These are phyloP conservation scores for Volvariella surrecta DNA, from an alignment of 1,284 basidiomycete genomes.

Conservation along the genomic window DNA sequence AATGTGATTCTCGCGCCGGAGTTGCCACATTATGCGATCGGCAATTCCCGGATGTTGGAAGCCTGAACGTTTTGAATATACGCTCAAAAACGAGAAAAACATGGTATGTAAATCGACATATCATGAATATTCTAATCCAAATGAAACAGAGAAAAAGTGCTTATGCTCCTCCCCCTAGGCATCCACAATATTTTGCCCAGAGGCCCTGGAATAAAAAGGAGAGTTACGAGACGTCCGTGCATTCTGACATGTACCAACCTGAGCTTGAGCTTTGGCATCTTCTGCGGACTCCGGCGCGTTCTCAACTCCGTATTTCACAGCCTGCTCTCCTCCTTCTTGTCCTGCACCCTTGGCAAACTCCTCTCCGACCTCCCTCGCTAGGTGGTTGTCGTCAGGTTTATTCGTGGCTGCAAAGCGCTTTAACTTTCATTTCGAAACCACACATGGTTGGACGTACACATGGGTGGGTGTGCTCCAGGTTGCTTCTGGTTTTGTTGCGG, in stretches of 20 bases:
- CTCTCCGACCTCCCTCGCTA: slow-evolving; percentile 13
- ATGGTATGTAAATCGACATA: no score
- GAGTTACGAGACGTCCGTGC: not conserved
- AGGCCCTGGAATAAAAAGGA: slow-evolving; percentile 13
- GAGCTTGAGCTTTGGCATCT: slow-evolving; percentile 18
- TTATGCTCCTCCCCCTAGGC: slow-evolving; percentile 8
- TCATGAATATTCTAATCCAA: no score
- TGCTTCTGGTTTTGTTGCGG: slow-evolving; percentile 8
- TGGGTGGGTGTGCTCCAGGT: slow-evolving; percentile 12
- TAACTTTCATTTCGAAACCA: not conserved
- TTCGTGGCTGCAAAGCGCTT: not conserved
- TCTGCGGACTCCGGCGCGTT: slow-evolving; percentile 13
- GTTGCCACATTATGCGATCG: no score
- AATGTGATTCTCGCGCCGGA: no score
- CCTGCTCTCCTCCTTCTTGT: slow-evolving; percentile 16
- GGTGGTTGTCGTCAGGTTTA: slow-evolving; percentile 4
- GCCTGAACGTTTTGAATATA: no score
- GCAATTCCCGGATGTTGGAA: no score
- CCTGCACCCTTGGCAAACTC: slow-evolving; percentile 15
- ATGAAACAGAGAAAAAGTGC: no score
- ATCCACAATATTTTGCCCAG: slow-evolving; percentile 21
- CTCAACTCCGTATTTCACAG: slow-evolving; percentile 11
- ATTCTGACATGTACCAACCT: slow-evolving; percentile 12
- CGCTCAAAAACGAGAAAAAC: no score
- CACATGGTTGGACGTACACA: slow-evolving; percentile 10